Percentiles rank a stretch among this genome's conserved stretches.
phyloP scores from a whole-genome alignment of 2,329 filamentous ascomycete genomes.

The Colletotrichum plurivorum region DNA sequence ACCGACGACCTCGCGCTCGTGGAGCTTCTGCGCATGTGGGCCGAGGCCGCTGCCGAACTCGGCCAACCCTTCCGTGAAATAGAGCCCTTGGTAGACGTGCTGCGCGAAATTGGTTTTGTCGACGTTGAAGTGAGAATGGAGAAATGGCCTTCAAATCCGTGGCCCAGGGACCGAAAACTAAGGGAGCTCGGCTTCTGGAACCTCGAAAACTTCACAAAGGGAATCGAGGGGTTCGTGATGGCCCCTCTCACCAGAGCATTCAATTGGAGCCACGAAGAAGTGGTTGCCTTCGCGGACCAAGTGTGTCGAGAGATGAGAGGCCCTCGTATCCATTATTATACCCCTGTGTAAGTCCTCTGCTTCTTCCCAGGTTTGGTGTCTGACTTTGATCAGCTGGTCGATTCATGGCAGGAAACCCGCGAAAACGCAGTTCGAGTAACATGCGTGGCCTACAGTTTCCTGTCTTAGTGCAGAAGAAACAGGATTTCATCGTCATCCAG shows the following conservation, averaged over 20 bases:
- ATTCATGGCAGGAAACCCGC: slow-evolving; percentile 7
- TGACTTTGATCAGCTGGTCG: slow-evolving; percentile 6
- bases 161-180: background rate
- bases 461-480: too few relatives aligned
- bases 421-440: background rate
- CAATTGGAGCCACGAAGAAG: slow-evolving; percentile 1
- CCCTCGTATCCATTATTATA: slow-evolving; percentile 4
- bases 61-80: background rate
- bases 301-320: slow-evolving; percentile 5
- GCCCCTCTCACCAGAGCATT: background rate
- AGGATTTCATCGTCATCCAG: too few relatives aligned
- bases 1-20: background rate
- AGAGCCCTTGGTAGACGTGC: background rate
- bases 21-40: background rate
- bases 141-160: background rate
- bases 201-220: background rate
- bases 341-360: background rate
- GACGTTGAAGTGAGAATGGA: background rate
- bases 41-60: background rate
- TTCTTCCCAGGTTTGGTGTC: background rate
- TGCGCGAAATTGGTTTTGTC: background rate
- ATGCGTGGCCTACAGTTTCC: too few relatives aligned
- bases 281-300: background rate
- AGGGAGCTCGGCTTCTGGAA: background rate
- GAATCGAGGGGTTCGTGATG: background rate